Percentiles rank a stretch among this genome's conserved stretches.
Evolutionary conservation across 2,329 filamentous ascomycete genomes (phyloP).

Genomic region (Thielaviopsis ethacetica): DNA sequence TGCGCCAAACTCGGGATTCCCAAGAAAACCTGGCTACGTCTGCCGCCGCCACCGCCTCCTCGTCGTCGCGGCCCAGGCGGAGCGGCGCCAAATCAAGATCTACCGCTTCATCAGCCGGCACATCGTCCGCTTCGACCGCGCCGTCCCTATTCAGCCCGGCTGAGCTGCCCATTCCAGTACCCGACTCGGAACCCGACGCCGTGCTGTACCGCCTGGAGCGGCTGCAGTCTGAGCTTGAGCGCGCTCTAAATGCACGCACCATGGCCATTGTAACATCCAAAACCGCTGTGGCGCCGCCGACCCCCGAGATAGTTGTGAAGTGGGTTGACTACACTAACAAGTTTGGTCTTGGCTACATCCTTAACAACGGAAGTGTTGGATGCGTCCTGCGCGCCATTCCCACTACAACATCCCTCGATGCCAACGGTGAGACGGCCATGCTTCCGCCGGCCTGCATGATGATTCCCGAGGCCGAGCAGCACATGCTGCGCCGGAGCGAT

Average conservation of each 20-base stretch:
- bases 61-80: conserved; percentile 4
- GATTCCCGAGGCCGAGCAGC: conserved; percentile 53
- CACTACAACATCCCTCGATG: conserved; percentile 23
- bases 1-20: not conserved
- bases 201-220: conserved; percentile 38
- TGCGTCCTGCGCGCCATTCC: conserved; percentile 44
- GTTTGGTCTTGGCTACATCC: conserved; percentile 68
- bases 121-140: conserved; percentile 16
- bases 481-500: conserved; percentile 47
- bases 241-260: conserved; percentile 45
- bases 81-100: conserved; percentile 2
- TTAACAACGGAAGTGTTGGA: conserved; percentile 67
- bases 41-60: conserved; percentile 1
- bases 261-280: conserved; percentile 44
- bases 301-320: conserved; percentile 53
- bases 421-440: conserved; percentile 28
- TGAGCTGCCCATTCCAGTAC: conserved; percentile 33
- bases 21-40: not conserved
- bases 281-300: conserved; percentile 33
- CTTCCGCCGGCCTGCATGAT: conserved; percentile 57
- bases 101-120: conserved; percentile 1
- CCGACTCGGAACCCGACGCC: conserved; percentile 38
- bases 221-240: conserved; percentile 44
- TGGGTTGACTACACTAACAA: conserved; percentile 87
- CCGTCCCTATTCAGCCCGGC: conserved; percentile 39